phyloP scores from a whole-genome alignment of 1,139 yeast species.

The Candida freyschussii region DNA sequence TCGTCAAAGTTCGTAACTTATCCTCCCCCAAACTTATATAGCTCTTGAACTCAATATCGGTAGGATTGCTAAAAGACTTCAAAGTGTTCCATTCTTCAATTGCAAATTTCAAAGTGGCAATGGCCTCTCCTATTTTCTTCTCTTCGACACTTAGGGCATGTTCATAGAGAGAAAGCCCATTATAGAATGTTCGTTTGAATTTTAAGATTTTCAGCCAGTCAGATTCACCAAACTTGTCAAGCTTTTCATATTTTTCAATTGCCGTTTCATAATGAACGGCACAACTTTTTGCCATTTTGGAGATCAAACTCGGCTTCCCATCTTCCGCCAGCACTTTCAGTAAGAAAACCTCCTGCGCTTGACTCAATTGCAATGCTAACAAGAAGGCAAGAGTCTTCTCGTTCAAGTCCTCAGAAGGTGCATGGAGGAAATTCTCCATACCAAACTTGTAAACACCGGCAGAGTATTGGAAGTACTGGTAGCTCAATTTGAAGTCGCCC shows the following conservation, averaged over 20 bases:
- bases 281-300: conserved; percentile 68
- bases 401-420: conserved; percentile 77
- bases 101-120: conserved; percentile 61
- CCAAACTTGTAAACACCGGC: conserved; percentile 74
- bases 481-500: conserved; percentile 52
- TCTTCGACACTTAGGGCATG: conserved; percentile 34
- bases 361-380: conserved; percentile 66
- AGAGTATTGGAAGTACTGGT: conserved; percentile 64
- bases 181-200: conserved; percentile 41
- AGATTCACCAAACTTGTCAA: conserved; percentile 40
- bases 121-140: conserved; percentile 68
- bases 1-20: conserved; percentile 41
- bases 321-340: conserved; percentile 51
- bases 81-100: conserved; percentile 23
- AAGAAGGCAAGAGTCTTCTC: conserved; percentile 68
- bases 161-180: conserved; percentile 43
- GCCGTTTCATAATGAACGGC: conserved; percentile 47
- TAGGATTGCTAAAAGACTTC: conserved; percentile 23
- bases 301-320: conserved; percentile 57
- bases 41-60: conserved; percentile 29
- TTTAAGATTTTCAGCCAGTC: conserved; percentile 40
- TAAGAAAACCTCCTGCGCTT: conserved; percentile 82
- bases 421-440: conserved; percentile 80
- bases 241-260: conserved; percentile 39
- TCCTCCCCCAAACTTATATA: conserved; percentile 26